Percentiles rank a stretch among this genome's conserved stretches.
These are phyloP conservation scores for Phytophthora crassamura DNA, from an alignment of 352 stramenopile species.

Conservation along the genomic window DNA sequence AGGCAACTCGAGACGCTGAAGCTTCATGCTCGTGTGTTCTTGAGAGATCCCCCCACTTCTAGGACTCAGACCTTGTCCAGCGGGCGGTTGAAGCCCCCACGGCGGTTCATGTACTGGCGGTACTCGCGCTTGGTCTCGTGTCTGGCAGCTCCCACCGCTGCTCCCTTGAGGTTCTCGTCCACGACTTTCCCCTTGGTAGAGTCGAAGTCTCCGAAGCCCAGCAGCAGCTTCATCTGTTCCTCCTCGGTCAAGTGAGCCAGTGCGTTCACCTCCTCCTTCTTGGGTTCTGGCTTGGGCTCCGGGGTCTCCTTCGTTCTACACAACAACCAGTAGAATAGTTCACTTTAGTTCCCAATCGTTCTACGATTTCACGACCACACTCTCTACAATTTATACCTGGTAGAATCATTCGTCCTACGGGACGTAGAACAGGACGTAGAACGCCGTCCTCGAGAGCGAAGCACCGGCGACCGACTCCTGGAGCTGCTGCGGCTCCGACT, in stretches of 20 bases:
- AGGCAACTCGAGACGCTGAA: constrained; percentile 13
- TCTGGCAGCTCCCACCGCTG: constrained; percentile 79
- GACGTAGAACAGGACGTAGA: constrained; percentile 18
- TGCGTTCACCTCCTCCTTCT: constrained; percentile 51
- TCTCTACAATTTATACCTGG: neutral
- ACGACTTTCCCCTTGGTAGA: constrained; percentile 94
- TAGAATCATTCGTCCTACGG: neutral
- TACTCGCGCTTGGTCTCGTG: constrained; percentile 96
- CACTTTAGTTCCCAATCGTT: constrained; percentile 1
- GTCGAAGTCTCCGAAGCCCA: constrained; percentile 79
- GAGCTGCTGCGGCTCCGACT: constrained; percentile 24
- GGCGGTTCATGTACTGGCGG: constrained; percentile 98
- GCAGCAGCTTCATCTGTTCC: constrained; percentile 49
- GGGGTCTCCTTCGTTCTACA: constrained; percentile 2
- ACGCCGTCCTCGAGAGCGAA: constrained; percentile 7
- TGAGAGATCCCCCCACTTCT: neutral
- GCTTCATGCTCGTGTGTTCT: too few relatives aligned
- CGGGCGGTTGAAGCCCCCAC: constrained; percentile 94
- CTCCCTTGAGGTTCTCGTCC: constrained; percentile 90
- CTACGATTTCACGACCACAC: too few relatives aligned
- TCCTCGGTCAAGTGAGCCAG: constrained; percentile 49
- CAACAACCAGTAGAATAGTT: neutral
- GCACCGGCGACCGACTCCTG: constrained; percentile 13
- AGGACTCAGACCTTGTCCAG: constrained; percentile 76
- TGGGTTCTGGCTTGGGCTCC: constrained; percentile 16